Evolutionary conservation across 225 moss, liverwort and hornwort genomes (phyloP).

Genomic region (Marchantia paleacea): DNA sequence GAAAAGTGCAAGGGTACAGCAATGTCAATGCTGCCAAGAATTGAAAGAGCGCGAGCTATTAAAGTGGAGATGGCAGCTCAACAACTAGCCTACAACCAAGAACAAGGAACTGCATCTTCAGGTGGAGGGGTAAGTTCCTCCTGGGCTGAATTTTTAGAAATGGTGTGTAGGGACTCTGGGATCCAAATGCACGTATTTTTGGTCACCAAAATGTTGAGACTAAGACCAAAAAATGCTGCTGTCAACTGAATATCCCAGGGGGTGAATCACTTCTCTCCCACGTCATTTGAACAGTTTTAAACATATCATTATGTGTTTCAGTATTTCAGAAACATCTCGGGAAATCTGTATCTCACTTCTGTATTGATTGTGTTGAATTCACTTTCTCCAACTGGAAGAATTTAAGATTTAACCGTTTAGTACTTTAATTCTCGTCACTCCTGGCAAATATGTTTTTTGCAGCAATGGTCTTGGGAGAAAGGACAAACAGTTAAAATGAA

Average conservation of each 20-base stretch:
- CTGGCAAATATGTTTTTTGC: neutral
- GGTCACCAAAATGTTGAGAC: neutral
- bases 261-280: neutral
- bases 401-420: neutral
- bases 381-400: neutral
- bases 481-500: slow-evolving; percentile 97
- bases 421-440: neutral
- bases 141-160: no score
- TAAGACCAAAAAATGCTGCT: neutral
- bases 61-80: slow-evolving; percentile 84
- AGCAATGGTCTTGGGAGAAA: slow-evolving; percentile 95
- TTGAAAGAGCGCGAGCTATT: slow-evolving; percentile 74
- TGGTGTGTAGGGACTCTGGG: neutral
- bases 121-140: slow-evolving; percentile 54
- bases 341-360: neutral
- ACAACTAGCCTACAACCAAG: slow-evolving; percentile 64
- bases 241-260: neutral
- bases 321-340: no score
- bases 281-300: neutral
- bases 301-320: neutral
- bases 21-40: slow-evolving; percentile 89
- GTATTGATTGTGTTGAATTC: neutral
- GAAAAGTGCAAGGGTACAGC: slow-evolving; percentile 95
- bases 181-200: neutral
- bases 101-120: slow-evolving; percentile 80